Base-by-base conservation (phyloP, 345 rosid species). In the Odontarrhena argentea region DNA sequence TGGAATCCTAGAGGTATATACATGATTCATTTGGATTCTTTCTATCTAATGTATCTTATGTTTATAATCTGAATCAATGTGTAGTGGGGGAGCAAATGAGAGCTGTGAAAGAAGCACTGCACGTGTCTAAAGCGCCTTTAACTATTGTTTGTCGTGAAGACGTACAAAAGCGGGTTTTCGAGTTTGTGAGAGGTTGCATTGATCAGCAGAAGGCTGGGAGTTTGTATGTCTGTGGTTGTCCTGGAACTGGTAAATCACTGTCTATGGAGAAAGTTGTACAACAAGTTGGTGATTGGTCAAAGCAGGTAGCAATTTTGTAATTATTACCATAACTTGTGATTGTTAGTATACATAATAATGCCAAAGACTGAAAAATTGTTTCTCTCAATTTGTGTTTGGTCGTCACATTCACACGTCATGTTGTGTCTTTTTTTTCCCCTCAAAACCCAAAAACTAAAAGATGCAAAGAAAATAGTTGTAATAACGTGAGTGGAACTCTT, bases 161-260 rank as follows among this genome's bases (percentile, higher is more conserved):
- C 35, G 97, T 89, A 67, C 96, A 86, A 46, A 67, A 43, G 35
- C 80, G 53, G 51, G 65, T 87, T 34, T 74, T 86, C 50, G 86
- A 89, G 57, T 89, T 87, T 68, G 89, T 88, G 41, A 86, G 63
- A 79, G 76, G 60, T 2, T 78, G 85, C 36, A 28, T 89, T 7
- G 70, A 81, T 66, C 80, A 81, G 41, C 80, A 73, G 59, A 87
- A 82, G 77, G 79, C 88, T 10, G 87, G 87, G 59, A 89, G 96
- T 64, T 79, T 87, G 53, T 92, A 89, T 26, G 65, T 83, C 11
- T 86, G 90, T 37, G 98, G 97, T 42, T 85, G 89, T 42, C 97
- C 94, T 0, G 98, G 97, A 63, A 89, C 97, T 0, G 97, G 97
- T 14, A 92, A 92, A 50, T 83, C 97, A 0, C 57, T 92, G 63